Percentiles rank a stretch among this genome's conserved stretches.
These are phyloP conservation scores for Salix purpurea DNA, from an alignment of 345 rosid genomes.

Conservation along the genomic window DNA sequence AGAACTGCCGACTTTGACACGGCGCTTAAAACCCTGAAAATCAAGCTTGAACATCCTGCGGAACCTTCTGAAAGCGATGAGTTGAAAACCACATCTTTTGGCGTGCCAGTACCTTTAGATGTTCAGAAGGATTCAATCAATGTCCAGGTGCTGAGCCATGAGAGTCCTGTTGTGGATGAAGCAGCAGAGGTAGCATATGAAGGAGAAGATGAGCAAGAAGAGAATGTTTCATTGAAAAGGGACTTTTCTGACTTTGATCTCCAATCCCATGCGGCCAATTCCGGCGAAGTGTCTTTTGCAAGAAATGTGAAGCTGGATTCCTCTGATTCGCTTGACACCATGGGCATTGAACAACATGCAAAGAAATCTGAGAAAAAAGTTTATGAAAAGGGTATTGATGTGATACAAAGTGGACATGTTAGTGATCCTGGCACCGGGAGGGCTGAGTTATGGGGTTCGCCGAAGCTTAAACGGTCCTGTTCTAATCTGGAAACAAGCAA, in stretches of 20 bases:
- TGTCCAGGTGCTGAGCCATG: constrained; percentile 31
- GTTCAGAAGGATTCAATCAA: constrained; percentile 15
- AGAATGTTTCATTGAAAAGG: constrained; percentile 48
- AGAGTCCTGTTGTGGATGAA: constrained; percentile 31
- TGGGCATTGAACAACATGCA: constrained; percentile 5
- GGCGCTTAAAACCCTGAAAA: constrained; percentile 37
- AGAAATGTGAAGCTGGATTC: constrained; percentile 11
- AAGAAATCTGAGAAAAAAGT: constrained; percentile 17
- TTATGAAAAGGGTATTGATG: constrained; percentile 20
- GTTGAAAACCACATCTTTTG: constrained; percentile 33
- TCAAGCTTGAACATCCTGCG: constrained; percentile 47
- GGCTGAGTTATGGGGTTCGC: constrained; percentile 55
- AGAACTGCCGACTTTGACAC: constrained; percentile 21
- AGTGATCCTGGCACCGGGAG: constrained; percentile 80
- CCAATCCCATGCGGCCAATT: constrained; percentile 31
- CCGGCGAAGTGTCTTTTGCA: constrained; percentile 17
- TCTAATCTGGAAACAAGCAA: constrained; percentile 58
- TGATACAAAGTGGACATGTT: constrained; percentile 52
- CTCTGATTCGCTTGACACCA: constrained; percentile 25
- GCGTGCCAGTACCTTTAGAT: constrained; percentile 24
- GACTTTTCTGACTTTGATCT: constrained; percentile 54
- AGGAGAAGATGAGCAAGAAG: constrained; percentile 76
- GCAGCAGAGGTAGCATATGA: constrained; percentile 52
- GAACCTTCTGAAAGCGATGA: constrained; percentile 48
- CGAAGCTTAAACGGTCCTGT: constrained; percentile 75